Conservation (phyloP, 306 rosid genomes). For the Mimosa pudica region DNA sequence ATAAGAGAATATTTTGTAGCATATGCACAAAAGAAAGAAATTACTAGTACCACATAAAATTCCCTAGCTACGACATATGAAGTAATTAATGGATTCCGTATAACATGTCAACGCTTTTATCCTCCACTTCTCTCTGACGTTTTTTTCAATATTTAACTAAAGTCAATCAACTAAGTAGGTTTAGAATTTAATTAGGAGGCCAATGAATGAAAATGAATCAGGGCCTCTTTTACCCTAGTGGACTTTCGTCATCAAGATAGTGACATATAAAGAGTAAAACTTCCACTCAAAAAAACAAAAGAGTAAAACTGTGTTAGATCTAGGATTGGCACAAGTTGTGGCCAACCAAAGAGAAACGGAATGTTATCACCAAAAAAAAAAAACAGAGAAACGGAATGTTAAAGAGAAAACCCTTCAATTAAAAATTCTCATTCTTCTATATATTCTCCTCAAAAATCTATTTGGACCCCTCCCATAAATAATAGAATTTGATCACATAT, state of each 20-base stretch:
- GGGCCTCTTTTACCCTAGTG: conserved; percentile 3
- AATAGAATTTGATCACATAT: neutral
- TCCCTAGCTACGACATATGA: neutral
- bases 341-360: conserved; percentile 39
- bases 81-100: neutral
- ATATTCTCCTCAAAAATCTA: neutral
- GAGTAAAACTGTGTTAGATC: neutral
- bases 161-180: conserved; percentile 6
- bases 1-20: neutral
- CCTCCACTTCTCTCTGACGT: conserved; percentile 25
- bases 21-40: neutral
- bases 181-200: neutral
- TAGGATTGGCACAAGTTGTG: conserved; percentile 29
- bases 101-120: conserved; percentile 17
- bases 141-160: neutral
- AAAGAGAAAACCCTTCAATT: conserved; percentile 15
- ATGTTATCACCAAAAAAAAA: neutral
- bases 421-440: conserved; percentile 44
- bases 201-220: neutral
- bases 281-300: neutral
- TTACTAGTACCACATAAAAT: neutral
- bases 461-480: conserved; percentile 41
- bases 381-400: conserved; percentile 25
- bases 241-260: conserved; percentile 8
- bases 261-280: neutral